phyloP scores from a whole-genome alignment of 2,329 filamentous ascomycete species.

The Arthrobotrys pseudoclavata region DNA sequence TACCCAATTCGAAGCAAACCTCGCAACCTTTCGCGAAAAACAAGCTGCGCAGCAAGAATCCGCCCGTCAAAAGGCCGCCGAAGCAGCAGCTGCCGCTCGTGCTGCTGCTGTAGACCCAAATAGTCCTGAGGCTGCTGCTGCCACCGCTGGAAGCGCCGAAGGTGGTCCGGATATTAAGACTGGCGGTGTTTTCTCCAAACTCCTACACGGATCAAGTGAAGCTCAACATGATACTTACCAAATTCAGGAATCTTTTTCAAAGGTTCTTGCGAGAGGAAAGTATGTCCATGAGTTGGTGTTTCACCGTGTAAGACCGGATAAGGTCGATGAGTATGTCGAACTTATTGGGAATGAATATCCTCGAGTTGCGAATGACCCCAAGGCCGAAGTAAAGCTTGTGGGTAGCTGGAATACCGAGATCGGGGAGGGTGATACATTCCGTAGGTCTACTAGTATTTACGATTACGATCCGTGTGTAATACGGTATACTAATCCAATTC shows the following conservation, averaged over 20 bases:
- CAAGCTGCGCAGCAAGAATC: conserved; percentile 72
- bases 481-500: not conserved
- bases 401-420: conserved; percentile 99
- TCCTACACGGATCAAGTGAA: conserved; percentile 98
- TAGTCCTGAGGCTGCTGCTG: conserved; percentile 57
- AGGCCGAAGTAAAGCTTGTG: conserved; percentile 95
- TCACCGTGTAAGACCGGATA: conserved; percentile 94
- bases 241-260: conserved; percentile 95
- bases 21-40: conserved; percentile 87
- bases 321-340: conserved; percentile 92
- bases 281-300: conserved; percentile 98
- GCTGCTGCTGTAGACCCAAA: conserved; percentile 64
- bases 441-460: conserved; percentile 70
- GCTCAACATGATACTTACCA: conserved; percentile 93
- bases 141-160: conserved; percentile 65
- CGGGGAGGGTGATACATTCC: conserved; percentile 95
- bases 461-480: conserved; percentile 35
- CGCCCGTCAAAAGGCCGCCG: conserved; percentile 82
- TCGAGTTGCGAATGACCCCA: conserved; percentile 82
- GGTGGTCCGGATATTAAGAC: conserved; percentile 67
- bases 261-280: conserved; percentile 93
- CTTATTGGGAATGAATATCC: conserved; percentile 94
- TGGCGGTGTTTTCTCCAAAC: conserved; percentile 75
- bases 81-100: conserved; percentile 69
- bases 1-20: conserved; percentile 82